These are phyloP conservation scores for Linum usitatissimum DNA, from an alignment of 345 rosid genomes.

Conservation along the genomic window DNA sequence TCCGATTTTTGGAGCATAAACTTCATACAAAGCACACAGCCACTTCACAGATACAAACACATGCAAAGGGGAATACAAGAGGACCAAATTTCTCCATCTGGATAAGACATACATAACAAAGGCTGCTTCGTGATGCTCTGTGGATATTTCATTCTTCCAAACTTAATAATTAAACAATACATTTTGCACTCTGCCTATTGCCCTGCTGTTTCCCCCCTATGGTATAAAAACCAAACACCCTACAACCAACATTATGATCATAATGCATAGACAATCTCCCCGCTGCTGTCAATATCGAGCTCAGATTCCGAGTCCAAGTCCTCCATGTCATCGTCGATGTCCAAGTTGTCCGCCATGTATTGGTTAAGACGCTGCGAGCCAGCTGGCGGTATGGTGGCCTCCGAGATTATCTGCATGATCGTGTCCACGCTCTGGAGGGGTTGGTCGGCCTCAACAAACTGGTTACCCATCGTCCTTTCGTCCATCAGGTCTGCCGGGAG, in stretches of 20 bases:
- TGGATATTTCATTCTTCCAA: no score
- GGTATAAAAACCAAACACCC: not conserved
- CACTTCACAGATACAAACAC: no score
- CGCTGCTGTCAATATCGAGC: constrained; percentile 27
- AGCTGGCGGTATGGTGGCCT: constrained; percentile 24
- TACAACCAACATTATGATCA: not conserved
- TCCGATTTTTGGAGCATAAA: no score
- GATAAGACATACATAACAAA: no score
- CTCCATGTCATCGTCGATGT: constrained; percentile 25
- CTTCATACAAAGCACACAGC: no score
- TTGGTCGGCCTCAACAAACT: constrained; percentile 26
- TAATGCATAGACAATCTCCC: constrained; percentile 22
- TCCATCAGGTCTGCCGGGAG: constrained; percentile 25
- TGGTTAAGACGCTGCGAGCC: constrained; percentile 14
- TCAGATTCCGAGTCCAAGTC: constrained; percentile 28
- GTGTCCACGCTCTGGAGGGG: constrained; percentile 22
- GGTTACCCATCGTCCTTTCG: constrained; percentile 22
- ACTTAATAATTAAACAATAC: no score
- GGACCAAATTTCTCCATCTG: no score
- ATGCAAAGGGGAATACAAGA: no score
- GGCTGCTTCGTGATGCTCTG: no score
- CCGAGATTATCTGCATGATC: constrained; percentile 26
- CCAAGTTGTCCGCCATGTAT: constrained; percentile 18
- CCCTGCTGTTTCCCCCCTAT: no score
- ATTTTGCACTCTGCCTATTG: no score